Evolutionary conservation across 179 eudicot genomes (phyloP).

Genomic region (Beta corolliflora): DNA sequence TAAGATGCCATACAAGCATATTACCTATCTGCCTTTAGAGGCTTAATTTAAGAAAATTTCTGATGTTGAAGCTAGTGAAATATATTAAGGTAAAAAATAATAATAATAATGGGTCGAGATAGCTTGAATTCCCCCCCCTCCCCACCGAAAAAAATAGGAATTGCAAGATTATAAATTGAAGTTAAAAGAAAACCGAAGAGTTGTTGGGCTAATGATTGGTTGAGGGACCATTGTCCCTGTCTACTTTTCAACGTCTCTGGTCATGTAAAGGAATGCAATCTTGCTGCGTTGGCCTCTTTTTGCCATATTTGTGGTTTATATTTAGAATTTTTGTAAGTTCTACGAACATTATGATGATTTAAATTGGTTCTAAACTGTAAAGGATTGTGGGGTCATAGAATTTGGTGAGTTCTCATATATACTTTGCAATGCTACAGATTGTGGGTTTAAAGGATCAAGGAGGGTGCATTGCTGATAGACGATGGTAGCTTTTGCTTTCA

Average conservation of each 20-base stretch:
- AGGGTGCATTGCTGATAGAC: constrained; percentile 7
- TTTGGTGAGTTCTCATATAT: neutral
- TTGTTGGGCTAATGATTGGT: neutral
- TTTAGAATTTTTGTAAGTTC: neutral
- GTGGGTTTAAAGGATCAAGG: neutral
- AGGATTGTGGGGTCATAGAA: too few relatives aligned
- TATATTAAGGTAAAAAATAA: too few relatives aligned
- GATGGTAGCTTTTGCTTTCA: constrained; percentile 6
- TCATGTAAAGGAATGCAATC: neutral
- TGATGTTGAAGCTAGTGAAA: too few relatives aligned
- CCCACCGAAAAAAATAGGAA: neutral
- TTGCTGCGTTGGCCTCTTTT: neutral
- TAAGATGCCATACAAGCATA: too few relatives aligned
- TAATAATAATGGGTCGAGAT: neutral
- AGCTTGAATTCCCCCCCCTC: neutral
- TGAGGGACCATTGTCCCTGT: neutral
- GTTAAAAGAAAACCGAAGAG: neutral
- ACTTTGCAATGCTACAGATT: constrained; percentile 3
- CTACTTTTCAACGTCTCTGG: neutral
- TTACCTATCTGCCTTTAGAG: too few relatives aligned
- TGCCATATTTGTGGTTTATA: neutral
- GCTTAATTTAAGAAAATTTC: too few relatives aligned
- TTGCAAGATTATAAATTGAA: neutral
- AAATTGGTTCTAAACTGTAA: too few relatives aligned
- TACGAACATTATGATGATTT: neutral